Conservation (phyloP, 2,329 filamentous ascomycete species). For the Septoria petroselini region DNA sequence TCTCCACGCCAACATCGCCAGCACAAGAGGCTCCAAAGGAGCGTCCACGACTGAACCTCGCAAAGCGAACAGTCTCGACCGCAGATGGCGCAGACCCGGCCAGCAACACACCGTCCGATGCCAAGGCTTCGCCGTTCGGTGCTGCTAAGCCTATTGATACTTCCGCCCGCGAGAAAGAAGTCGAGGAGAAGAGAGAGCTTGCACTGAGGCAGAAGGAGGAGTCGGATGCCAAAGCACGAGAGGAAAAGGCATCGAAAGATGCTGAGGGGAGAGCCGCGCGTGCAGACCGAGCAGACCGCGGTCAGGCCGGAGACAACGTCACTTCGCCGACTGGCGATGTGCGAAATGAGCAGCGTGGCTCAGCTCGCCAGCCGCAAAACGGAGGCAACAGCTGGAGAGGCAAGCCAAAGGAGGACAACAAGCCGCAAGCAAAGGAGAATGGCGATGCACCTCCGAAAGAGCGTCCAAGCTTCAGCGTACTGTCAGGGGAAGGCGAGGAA, state of each 20-base stretch:
- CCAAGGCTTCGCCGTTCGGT: conserved; percentile 90
- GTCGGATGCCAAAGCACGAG: conserved; percentile 79
- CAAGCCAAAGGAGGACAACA: conserved; percentile 30
- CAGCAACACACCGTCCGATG: conserved; percentile 49
- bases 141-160: conserved; percentile 93
- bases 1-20: conserved; percentile 72
- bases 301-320: conserved; percentile 36
- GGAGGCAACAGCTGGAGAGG: conserved; percentile 21
- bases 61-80: conserved; percentile 88
- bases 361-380: conserved; percentile 30
- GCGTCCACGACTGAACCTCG: conserved; percentile 80
- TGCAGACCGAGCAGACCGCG: conserved; percentile 34
- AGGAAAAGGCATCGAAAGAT: conserved; percentile 58
- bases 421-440: conserved; percentile 41
- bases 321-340: conserved; percentile 47
- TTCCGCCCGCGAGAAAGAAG: conserved; percentile 78
- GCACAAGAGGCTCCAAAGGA: conserved; percentile 57
- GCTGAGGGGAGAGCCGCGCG: conserved; percentile 57
- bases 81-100: conserved; percentile 51
- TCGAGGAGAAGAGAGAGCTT: conserved; percentile 81
- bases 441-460: conserved; percentile 35
- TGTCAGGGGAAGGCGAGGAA: conserved; percentile 47
- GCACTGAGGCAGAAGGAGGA: conserved; percentile 79
- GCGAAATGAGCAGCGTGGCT: conserved; percentile 20
- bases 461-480: conserved; percentile 40